Percentiles rank a stretch among this genome's conserved stretches.
Evolutionary conservation across 2,329 filamentous ascomycete species (phyloP).

Genomic region (Mariannaea elegans): DNA sequence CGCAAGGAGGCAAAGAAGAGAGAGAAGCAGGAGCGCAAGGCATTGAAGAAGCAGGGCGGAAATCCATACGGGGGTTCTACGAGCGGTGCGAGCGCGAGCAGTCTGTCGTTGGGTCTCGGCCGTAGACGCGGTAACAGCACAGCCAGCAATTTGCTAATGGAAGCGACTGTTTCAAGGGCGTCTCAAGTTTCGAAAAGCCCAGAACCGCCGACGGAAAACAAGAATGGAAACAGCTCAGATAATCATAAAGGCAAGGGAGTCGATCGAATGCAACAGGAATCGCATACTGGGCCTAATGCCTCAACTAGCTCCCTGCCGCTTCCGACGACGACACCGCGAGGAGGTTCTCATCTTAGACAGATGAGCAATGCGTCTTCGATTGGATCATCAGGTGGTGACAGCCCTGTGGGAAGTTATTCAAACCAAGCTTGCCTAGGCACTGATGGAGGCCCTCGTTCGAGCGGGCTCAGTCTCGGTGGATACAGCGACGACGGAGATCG

Average conservation of each 20-base stretch:
- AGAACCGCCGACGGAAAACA: conserved; percentile 36
- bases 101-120: conserved; percentile 68
- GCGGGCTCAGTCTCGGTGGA: conserved; percentile 60
- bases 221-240: conserved; percentile 34
- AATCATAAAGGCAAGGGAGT: conserved; percentile 74
- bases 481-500: conserved; percentile 59
- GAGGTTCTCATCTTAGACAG: conserved; percentile 78
- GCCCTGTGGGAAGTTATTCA: conserved; percentile 62
- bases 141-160: conserved; percentile 67
- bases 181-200: conserved; percentile 42
- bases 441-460: conserved; percentile 60
- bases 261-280: conserved; percentile 58
- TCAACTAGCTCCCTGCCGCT: conserved; percentile 54
- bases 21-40: conserved; percentile 85
- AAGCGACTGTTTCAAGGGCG: conserved; percentile 60
- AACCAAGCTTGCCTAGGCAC: conserved; percentile 43
- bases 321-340: conserved; percentile 62
- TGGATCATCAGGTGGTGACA: conserved; percentile 79
- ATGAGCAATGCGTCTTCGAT: conserved; percentile 89
- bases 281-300: conserved; percentile 40
- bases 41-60: conserved; percentile 67
- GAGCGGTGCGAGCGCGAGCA: conserved; percentile 67
- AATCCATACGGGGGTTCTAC: conserved; percentile 47
- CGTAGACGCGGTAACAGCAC: conserved; percentile 67
- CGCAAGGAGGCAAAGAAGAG: conserved; percentile 84